Conservation (phyloP, 345 rosid genomes). For the Theobroma cacao region DNA sequence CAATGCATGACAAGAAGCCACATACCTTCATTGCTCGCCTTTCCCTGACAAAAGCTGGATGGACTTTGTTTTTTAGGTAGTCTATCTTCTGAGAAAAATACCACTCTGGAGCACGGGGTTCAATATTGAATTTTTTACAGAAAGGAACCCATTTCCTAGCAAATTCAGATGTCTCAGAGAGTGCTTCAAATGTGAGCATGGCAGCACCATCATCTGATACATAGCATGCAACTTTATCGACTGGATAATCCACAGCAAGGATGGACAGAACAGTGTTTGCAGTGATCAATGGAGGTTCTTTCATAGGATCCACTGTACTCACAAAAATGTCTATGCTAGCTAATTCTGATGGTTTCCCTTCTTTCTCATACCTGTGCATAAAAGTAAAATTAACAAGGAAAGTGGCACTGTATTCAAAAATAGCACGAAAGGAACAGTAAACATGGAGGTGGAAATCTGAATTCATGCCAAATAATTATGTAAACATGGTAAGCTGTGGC, state of each 20-base stretch:
- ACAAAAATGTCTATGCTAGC: slow-evolving; percentile 81
- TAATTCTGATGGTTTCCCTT: slow-evolving; percentile 88
- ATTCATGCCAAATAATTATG: slow-evolving; percentile 1
- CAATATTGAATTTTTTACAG: slow-evolving; percentile 84
- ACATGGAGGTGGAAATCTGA: background rate
- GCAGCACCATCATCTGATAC: slow-evolving; percentile 99
- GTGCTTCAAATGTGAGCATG: slow-evolving; percentile 99
- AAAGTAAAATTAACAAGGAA: background rate
- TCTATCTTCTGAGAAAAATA: slow-evolving; percentile 93
- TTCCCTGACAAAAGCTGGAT: slow-evolving; percentile 93
- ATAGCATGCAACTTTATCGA: slow-evolving; percentile 90
- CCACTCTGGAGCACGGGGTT: slow-evolving; percentile 99
- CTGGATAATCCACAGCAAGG: slow-evolving; percentile 97
- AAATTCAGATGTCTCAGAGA: slow-evolving; percentile 95
- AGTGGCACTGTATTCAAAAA: background rate
- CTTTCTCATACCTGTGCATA: slow-evolving; percentile 82
- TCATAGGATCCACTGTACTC: slow-evolving; percentile 97
- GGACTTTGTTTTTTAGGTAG: slow-evolving; percentile 90
- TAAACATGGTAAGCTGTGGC: background rate
- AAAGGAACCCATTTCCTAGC: slow-evolving; percentile 99
- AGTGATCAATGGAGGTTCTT: slow-evolving; percentile 97
- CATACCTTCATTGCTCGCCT: slow-evolving; percentile 95
- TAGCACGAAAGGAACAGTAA: background rate
- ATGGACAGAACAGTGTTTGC: slow-evolving; percentile 97
- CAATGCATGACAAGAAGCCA: slow-evolving; percentile 11